Evolutionary conservation across 2,329 filamentous ascomycete species (phyloP).

Genomic region (Hypoxylon sp.): DNA sequence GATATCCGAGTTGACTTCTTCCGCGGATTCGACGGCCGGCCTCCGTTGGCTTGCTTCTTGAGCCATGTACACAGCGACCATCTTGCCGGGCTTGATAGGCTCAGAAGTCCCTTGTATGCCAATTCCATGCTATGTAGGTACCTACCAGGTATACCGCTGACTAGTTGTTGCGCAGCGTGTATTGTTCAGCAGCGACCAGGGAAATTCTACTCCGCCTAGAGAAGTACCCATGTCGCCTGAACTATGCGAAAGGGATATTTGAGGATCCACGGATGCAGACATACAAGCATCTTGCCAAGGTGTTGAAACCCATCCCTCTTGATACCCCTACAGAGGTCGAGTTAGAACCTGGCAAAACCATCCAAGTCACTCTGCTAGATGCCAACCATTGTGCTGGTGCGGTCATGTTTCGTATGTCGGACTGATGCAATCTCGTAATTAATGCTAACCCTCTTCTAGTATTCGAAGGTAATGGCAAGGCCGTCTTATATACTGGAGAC

Average conservation of each 20-base stretch:
- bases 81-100: slow-evolving; percentile 80
- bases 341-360: slow-evolving; percentile 73
- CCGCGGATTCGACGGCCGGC: slow-evolving; percentile 65
- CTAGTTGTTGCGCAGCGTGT: slow-evolving; percentile 66
- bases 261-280: slow-evolving; percentile 77
- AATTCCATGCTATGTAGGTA: background rate
- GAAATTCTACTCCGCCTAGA: slow-evolving; percentile 86
- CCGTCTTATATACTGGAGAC: slow-evolving; percentile 90
- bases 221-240: slow-evolving; percentile 82
- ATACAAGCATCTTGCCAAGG: slow-evolving; percentile 79
- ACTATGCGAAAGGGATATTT: slow-evolving; percentile 81
- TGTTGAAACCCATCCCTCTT: slow-evolving; percentile 84
- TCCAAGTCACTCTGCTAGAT: slow-evolving; percentile 87
- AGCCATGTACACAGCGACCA: slow-evolving; percentile 96
- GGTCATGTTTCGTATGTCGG: slow-evolving; percentile 81
- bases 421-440: background rate
- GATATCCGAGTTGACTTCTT: slow-evolving; percentile 91
- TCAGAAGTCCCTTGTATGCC: slow-evolving; percentile 79
- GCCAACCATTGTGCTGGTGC: slow-evolving; percentile 93
- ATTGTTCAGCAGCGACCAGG: slow-evolving; percentile 87
- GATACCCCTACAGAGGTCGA: slow-evolving; percentile 84
- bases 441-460: slow-evolving; percentile 58
- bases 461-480: slow-evolving; percentile 78
- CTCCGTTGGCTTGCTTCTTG: slow-evolving; percentile 86
- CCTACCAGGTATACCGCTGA: slow-evolving; percentile 1